phyloP scores from a whole-genome alignment of 768 basidiomycete species.

The Pleurotus salmoneostramineus region DNA sequence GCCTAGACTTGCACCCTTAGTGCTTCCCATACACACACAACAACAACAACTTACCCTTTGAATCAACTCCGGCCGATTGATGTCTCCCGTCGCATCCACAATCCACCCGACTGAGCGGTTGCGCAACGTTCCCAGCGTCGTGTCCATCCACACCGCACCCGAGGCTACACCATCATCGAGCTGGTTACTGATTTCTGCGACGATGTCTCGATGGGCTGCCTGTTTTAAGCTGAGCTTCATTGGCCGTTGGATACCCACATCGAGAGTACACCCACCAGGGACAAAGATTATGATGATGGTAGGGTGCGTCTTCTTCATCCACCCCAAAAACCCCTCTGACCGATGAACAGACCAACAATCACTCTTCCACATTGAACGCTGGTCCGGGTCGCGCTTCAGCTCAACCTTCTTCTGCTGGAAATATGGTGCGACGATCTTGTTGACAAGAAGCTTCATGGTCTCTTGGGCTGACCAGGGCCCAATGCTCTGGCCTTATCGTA shows the following conservation, averaged over 20 bases:
- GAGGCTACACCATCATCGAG: constrained; percentile 19
- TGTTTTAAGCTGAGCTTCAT: constrained; percentile 29
- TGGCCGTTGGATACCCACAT: constrained; percentile 27
- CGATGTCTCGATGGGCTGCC: constrained; percentile 29
- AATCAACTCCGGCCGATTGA: constrained; percentile 24
- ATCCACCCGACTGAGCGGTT: constrained; percentile 25
- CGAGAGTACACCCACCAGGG: constrained; percentile 24
- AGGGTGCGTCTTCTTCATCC: constrained; percentile 23
- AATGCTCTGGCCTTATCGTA: constrained; percentile 18
- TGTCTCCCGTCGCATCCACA: constrained; percentile 22
- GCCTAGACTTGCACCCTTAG: too few species aligned
- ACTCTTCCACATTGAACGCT: constrained; percentile 13
- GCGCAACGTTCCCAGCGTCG: constrained; percentile 14
- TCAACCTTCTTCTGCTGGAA: constrained; percentile 14
- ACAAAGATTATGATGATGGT: constrained; percentile 21
- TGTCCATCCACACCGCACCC: constrained; percentile 16
- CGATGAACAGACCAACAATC: constrained; percentile 31
- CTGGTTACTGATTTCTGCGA: constrained; percentile 21
- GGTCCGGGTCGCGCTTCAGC: too few species aligned
- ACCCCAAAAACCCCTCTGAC: constrained; percentile 20
- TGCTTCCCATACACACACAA: too few species aligned
- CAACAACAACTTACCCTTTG: constrained; percentile 19
- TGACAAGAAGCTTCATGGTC: constrained; percentile 25
- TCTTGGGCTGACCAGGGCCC: constrained; percentile 17
- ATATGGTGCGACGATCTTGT: constrained; percentile 25